Conservation (phyloP, 768 basidiomycete genomes). For the Wakefieldia striispora region DNA sequence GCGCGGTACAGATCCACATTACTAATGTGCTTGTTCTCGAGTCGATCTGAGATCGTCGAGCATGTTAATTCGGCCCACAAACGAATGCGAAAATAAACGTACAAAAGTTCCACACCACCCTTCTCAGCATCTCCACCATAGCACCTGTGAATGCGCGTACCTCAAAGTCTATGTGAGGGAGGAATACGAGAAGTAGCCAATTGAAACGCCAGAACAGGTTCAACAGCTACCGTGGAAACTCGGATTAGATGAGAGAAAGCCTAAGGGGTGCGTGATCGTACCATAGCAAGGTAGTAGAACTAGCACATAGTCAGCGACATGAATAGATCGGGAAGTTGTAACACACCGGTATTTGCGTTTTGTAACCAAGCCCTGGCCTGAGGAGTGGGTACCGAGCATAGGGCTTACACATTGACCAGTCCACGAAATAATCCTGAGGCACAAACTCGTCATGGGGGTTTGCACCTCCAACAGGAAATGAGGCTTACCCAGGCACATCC, state of each 20-base stretch:
- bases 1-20: constrained; percentile 92
- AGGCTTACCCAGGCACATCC: constrained; percentile 71
- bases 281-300: constrained; percentile 80
- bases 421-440: constrained; percentile 79
- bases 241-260: background rate
- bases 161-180: constrained; percentile 42
- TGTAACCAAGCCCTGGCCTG: constrained; percentile 74
- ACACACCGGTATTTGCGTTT: constrained; percentile 55
- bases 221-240: constrained; percentile 46
- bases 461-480: background rate
- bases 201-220: constrained; percentile 77
- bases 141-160: constrained; percentile 67
- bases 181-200: constrained; percentile 79
- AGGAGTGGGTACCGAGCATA: constrained; percentile 58
- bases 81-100: constrained; percentile 25
- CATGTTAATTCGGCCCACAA: background rate
- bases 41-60: constrained; percentile 48
- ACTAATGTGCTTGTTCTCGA: constrained; percentile 91
- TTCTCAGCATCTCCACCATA: constrained; percentile 71
- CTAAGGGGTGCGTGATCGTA: constrained; percentile 31
- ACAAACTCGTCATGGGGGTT: background rate
- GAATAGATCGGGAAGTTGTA: background rate
- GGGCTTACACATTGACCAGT: constrained; percentile 81
- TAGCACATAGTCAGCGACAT: constrained; percentile 23
- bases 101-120: constrained; percentile 95